A percentile compares a stretch with the other conserved stretches of the same genome.
These are phyloP conservation scores for Pyrenophora teres DNA, from an alignment of 2,329 filamentous ascomycete genomes.

Conservation along the genomic window DNA sequence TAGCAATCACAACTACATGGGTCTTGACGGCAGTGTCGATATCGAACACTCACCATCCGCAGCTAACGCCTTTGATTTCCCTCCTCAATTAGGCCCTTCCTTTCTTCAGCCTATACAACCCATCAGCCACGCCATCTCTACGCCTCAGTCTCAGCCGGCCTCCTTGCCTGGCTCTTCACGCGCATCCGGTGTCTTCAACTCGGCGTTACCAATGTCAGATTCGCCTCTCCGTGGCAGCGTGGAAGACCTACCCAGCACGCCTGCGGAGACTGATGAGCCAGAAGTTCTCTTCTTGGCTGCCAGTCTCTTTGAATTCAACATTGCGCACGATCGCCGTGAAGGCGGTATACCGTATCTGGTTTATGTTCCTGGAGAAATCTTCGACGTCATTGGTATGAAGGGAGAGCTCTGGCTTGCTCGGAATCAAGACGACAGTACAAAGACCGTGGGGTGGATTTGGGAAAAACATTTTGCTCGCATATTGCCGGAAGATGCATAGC, in stretches of 20 bases:
- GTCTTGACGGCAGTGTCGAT: slow-evolving; percentile 38
- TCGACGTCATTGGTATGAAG: slow-evolving; percentile 84
- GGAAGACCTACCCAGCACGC: slow-evolving; percentile 31
- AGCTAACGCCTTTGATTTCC: slow-evolving; percentile 29
- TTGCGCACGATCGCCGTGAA: slow-evolving; percentile 87
- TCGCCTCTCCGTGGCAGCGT: slow-evolving; percentile 33
- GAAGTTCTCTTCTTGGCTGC: slow-evolving; percentile 89
- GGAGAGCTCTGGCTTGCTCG: slow-evolving; percentile 97
- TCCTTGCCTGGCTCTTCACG: slow-evolving; percentile 50
- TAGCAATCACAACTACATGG: slow-evolving; percentile 28
- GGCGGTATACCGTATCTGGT: slow-evolving; percentile 95
- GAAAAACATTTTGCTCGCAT: slow-evolving; percentile 82
- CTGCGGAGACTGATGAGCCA: slow-evolving; percentile 61
- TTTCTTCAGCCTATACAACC: slow-evolving; percentile 33
- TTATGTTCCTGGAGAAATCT: slow-evolving; percentile 85
- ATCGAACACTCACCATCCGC: slow-evolving; percentile 22
- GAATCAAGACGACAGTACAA: slow-evolving; percentile 86
- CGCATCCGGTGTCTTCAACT: slow-evolving; percentile 81
- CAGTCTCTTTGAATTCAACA: slow-evolving; percentile 96
- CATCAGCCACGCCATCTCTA: slow-evolving; percentile 22
- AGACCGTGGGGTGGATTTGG: slow-evolving; percentile 96
- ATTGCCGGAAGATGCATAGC: slow-evolving; percentile 42
- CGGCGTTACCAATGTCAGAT: slow-evolving; percentile 81
- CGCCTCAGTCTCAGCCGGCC: slow-evolving; percentile 24
- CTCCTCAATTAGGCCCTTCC: slow-evolving; percentile 34